These are phyloP conservation scores for Fusarium camptoceras DNA, from an alignment of 2,329 filamentous ascomycete species.

Conservation along the genomic window DNA sequence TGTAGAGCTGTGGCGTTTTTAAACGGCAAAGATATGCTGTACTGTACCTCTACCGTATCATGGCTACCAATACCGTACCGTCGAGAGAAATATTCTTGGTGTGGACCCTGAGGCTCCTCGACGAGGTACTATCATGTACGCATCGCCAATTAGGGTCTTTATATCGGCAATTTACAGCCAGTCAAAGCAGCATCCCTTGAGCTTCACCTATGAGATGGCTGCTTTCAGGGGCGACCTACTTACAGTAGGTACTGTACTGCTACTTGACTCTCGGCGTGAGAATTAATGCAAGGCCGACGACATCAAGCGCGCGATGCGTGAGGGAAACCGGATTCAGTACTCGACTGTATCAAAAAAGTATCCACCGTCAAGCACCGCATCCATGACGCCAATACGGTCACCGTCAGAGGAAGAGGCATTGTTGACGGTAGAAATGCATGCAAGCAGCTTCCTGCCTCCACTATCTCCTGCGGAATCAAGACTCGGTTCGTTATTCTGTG, in stretches of 20 bases:
- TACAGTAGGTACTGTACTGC: neutral
- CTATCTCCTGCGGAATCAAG: conserved; percentile 17
- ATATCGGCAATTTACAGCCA: conserved; percentile 31
- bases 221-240: conserved; percentile 4
- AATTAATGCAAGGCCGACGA: conserved; percentile 31
- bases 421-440: conserved; percentile 33
- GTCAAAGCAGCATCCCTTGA: conserved; percentile 21
- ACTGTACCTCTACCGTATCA: neutral
- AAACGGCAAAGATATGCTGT: conserved; percentile 36
- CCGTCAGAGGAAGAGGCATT: conserved; percentile 34
- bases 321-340: conserved; percentile 28
- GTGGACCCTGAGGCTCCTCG: conserved; percentile 48
- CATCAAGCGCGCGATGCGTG: conserved; percentile 28
- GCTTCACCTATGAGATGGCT: conserved; percentile 2
- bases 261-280: conserved; percentile 17
- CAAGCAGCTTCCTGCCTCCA: conserved; percentile 16
- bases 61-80: neutral
- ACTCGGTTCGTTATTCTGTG: conserved; percentile 24
- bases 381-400: conserved; percentile 41
- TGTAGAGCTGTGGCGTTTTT: conserved; percentile 23
- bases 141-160: conserved; percentile 36
- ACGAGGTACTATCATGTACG: neutral
- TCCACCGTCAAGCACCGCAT: conserved; percentile 32
- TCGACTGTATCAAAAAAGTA: conserved; percentile 10
- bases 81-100: conserved; percentile 7